Evolutionary conservation across 345 rosid genomes (phyloP).

Genomic region (Gynandropsis gynandra): DNA sequence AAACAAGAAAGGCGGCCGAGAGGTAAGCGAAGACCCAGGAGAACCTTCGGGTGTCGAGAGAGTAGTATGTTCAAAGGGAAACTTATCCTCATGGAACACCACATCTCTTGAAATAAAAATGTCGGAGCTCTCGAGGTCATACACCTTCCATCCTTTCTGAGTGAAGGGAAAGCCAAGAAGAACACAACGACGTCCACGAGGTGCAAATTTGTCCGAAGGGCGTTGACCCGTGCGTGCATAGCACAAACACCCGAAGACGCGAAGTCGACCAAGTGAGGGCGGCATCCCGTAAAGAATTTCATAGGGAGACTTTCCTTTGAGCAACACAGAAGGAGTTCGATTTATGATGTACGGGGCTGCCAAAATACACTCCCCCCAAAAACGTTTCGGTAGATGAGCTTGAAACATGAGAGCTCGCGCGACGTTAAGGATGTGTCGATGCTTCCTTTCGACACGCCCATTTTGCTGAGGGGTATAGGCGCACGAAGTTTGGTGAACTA

Average conservation of each 20-base stretch:
- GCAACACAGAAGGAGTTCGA: not conserved
- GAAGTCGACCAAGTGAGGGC: not conserved
- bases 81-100: not conserved
- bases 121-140: not conserved
- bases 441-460: not conserved
- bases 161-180: not conserved
- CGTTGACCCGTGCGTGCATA: not conserved
- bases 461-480: not conserved
- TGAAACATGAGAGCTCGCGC: not conserved
- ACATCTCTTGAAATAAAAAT: not conserved
- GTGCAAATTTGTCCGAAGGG: not conserved
- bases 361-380: not conserved
- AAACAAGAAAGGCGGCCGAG: too few relatives aligned
- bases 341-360: not conserved
- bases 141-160: not conserved
- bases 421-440: not conserved
- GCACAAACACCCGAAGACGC: not conserved
- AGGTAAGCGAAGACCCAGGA: too few relatives aligned
- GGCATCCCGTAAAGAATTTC: not conserved
- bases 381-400: not conserved
- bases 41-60: too few relatives aligned
- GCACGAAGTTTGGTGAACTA: not conserved
- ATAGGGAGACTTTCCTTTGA: not conserved
- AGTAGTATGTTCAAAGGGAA: not conserved
- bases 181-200: not conserved